Conservation (phyloP, 768 basidiomycete species). For the Rhodotorula babjevae region DNA sequence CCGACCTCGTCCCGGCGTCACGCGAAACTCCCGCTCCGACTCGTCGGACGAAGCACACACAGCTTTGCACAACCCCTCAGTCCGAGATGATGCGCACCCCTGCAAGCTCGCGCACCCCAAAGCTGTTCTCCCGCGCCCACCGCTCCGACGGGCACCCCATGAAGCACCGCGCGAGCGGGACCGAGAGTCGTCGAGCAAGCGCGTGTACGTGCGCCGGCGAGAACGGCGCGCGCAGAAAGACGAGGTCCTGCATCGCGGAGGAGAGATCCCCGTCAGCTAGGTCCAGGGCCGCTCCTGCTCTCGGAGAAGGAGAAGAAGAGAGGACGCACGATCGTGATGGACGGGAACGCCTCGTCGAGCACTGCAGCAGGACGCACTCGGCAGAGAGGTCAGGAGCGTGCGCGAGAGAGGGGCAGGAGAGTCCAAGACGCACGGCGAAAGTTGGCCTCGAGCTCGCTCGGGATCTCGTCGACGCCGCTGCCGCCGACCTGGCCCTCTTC, state of each 20-base stretch:
- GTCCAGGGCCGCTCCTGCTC: neutral
- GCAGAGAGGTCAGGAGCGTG: no score
- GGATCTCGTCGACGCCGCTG: constrained; percentile 51
- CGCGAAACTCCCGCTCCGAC: no score
- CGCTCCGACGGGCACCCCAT: constrained; percentile 8
- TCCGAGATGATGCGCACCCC: constrained; percentile 2
- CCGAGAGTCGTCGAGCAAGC: neutral
- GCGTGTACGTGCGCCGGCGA: constrained; percentile 12
- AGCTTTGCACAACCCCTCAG: neutral
- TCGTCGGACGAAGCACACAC: neutral
- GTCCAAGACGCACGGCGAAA: constrained; percentile 57
- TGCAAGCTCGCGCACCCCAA: constrained; percentile 1
- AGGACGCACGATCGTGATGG: constrained; percentile 13
- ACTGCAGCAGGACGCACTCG: constrained; percentile 45
- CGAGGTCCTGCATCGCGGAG: constrained; percentile 7
- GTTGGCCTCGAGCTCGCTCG: constrained; percentile 70
- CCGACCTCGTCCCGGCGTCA: no score
- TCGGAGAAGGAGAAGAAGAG: neutral
- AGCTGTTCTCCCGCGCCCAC: neutral
- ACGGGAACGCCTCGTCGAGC: constrained; percentile 61
- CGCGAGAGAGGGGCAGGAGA: neutral
- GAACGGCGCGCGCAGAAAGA: constrained; percentile 21
- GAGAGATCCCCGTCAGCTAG: no score
- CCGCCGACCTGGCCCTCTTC: neutral
- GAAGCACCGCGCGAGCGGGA: constrained; percentile 2